Percentiles rank a stretch among this genome's conserved stretches.
These are phyloP conservation scores for Simmondsia chinensis DNA, from an alignment of 148 eudicot species.

Conservation along the genomic window DNA sequence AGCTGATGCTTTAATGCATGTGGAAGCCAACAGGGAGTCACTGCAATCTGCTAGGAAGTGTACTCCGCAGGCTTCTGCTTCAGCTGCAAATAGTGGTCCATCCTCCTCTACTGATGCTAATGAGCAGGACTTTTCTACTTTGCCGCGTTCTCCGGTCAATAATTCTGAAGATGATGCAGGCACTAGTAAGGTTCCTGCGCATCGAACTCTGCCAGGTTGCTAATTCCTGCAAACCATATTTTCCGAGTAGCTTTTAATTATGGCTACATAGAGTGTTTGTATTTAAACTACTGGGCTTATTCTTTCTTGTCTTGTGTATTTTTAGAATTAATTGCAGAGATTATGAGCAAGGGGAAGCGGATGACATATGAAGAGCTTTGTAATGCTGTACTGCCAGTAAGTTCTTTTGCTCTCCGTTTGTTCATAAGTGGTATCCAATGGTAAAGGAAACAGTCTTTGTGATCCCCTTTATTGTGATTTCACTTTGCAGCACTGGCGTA, in stretches of 20 bases:
- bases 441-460: no score
- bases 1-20: slow-evolving; percentile 32
- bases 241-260: background rate
- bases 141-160: slow-evolving; percentile 31
- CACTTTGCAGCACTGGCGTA: slow-evolving; percentile 75
- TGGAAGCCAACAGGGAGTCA: slow-evolving; percentile 36
- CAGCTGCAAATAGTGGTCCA: slow-evolving; percentile 35
- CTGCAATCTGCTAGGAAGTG: slow-evolving; percentile 30
- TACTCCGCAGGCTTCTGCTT: slow-evolving; percentile 23
- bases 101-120: slow-evolving; percentile 45
- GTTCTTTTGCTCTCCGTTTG: slow-evolving; percentile 15
- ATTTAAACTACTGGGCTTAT: background rate
- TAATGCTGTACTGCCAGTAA: slow-evolving; percentile 81
- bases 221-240: slow-evolving; percentile 4
- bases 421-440: slow-evolving; percentile 3
- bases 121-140: slow-evolving; percentile 33
- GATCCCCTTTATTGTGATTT: slow-evolving; percentile 6
- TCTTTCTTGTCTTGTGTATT: background rate
- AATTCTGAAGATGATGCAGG: slow-evolving; percentile 52
- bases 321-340: slow-evolving; percentile 80
- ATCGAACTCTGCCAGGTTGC: slow-evolving; percentile 90
- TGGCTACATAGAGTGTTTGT: background rate
- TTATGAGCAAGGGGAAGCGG: slow-evolving; percentile 83
- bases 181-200: slow-evolving; percentile 26
- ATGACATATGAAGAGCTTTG: slow-evolving; percentile 92